These are phyloP conservation scores for Sonneratia alba DNA, from an alignment of 345 rosid genomes.

Conservation along the genomic window DNA sequence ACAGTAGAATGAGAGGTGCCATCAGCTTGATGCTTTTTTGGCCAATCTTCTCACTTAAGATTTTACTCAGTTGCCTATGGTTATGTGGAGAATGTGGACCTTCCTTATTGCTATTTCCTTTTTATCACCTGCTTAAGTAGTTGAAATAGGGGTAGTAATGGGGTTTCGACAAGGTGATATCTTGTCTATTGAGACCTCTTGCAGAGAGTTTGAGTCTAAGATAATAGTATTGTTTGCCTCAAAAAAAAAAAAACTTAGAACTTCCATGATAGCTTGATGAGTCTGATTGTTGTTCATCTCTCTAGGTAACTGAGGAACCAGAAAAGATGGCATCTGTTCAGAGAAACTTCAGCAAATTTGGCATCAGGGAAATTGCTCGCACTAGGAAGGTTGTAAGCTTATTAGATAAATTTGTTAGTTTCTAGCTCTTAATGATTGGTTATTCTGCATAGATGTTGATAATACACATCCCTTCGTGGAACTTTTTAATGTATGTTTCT, in stretches of 20 bases:
- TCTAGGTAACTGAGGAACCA: conserved; percentile 93
- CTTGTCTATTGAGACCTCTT: no score
- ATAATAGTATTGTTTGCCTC: background rate
- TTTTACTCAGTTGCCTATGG: no score
- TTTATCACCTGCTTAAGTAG: no score
- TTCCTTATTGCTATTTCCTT: no score
- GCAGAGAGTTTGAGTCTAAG: background rate
- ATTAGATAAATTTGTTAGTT: background rate
- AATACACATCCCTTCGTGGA: background rate
- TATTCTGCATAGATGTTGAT: background rate
- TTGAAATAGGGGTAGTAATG: no score
- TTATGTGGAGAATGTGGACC: no score
- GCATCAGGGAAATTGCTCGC: conserved; percentile 82
- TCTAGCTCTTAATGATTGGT: background rate
- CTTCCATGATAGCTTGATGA: background rate
- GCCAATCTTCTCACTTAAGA: background rate
- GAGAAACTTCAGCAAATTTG: conserved; percentile 78
- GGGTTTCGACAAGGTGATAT: no score
- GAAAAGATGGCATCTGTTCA: conserved; percentile 88
- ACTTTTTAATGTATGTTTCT: background rate
- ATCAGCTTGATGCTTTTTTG: background rate
- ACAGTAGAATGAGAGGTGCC: background rate
- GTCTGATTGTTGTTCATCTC: background rate
- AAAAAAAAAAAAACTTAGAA: background rate
- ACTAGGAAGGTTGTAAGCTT: conserved; percentile 53